Evolutionary conservation across 768 basidiomycete species (phyloP), one percentile per base, ranked within the genome.

Genomic region (Boletus patriciae): DNA sequence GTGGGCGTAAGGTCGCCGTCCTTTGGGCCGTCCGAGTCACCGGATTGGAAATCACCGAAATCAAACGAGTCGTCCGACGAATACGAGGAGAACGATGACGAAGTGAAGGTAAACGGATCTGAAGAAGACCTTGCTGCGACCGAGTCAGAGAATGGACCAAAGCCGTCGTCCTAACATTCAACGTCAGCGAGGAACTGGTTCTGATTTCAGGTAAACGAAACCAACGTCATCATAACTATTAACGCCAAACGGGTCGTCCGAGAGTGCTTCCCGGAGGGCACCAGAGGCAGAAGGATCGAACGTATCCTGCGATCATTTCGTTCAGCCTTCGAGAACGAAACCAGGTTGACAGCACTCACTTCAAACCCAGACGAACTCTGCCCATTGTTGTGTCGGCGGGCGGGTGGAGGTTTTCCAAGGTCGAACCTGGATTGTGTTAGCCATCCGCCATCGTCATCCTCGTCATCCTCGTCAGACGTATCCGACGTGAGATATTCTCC

Each of bases 81-180:
- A 56, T 83, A 81, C 3, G 81, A 78, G 1, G 82, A 74, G 60
- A 83, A 83, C 0, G 63, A 67, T 3, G 79, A 63, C 2, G 76
- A 68, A 3, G 76, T 57, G 52, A 78, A 76, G 6, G 68, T 82
- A 70, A 90, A 89, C 1, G 81, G 80, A 57, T 87, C 79, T 18
- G 78, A 63, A 31, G 77, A 63, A 31, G 77, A 73, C 40, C 73
- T 72, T 0, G 77, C 65, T 1, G 80, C 78, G 1, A 83, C 78
- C 2, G 84, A 66, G 66, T 90, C 88, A 2, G 90, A 85, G 73
- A 93, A 92, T 7, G 91, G 89, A 3, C 90, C 91, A 69, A 90
- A 90, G n/a, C 74, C 79, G 53, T 87, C 88, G 71, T 88, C 73
- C 70, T 80, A 61, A 33, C n/a, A 50, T 18, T 31, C 10, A 52